Percentiles rank a stretch among this genome's conserved stretches.
These are phyloP conservation scores for Odontarrhena argentea DNA, from an alignment of 345 rosid species.

Conservation along the genomic window DNA sequence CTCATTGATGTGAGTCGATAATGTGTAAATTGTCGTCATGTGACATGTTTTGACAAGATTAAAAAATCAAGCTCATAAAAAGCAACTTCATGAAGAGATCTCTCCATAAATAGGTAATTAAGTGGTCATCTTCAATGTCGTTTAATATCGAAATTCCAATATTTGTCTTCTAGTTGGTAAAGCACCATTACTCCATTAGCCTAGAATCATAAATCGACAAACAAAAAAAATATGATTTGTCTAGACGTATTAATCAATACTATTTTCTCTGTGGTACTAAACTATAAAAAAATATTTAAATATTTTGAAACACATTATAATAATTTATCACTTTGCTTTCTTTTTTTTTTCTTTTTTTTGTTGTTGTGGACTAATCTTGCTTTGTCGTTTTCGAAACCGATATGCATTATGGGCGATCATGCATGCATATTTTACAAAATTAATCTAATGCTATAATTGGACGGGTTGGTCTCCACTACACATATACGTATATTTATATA, in stretches of 20 bases:
- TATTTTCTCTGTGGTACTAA: neutral
- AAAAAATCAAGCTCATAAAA: too few relatives aligned
- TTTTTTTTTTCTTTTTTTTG: neutral
- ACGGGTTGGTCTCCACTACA: constrained; percentile 33
- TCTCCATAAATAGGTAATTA: too few relatives aligned
- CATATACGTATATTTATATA: constrained; percentile 19
- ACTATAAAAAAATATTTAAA: too few relatives aligned
- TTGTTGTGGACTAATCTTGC: constrained; percentile 12
- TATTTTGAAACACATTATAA: constrained; percentile 15
- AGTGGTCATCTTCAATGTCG: neutral
- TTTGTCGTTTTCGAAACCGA: constrained; percentile 35
- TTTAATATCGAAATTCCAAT: neutral
- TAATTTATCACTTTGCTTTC: constrained; percentile 8
- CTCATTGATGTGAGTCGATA: too few relatives aligned
- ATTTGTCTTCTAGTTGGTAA: constrained; percentile 11
- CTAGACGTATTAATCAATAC: neutral
- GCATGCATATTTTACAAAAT: constrained; percentile 23
- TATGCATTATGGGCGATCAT: constrained; percentile 33
- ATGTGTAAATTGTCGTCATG: too few relatives aligned
- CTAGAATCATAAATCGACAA: neutral
- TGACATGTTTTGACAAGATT: too few relatives aligned
- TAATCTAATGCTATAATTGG: neutral
- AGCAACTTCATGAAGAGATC: too few relatives aligned
- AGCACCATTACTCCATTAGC: neutral
- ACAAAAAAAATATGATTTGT: neutral